Conservation (phyloP, 1,284 basidiomycete species). For the Somion occarium region DNA sequence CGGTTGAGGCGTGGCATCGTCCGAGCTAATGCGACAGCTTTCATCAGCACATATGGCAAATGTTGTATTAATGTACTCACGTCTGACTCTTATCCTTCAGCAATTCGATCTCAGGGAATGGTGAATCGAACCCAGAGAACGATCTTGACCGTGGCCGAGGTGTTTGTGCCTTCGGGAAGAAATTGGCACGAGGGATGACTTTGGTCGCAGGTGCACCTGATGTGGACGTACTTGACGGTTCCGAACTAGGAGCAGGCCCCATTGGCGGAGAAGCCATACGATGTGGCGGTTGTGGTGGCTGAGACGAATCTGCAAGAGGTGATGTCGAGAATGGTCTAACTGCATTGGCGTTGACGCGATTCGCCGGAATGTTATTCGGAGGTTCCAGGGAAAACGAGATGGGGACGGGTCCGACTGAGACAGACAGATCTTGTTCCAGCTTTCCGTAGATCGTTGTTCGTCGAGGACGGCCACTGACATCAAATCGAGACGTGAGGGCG, state of each 20-base stretch:
- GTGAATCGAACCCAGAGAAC: constrained; percentile 62
- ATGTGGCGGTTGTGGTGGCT: not conserved
- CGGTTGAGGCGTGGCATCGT: not conserved
- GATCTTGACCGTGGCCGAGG: constrained; percentile 64
- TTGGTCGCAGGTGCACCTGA: constrained; percentile 9
- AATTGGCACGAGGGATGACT: constrained; percentile 53
- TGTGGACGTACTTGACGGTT: not conserved
- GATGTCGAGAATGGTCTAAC: not conserved
- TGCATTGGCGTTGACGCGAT: constrained; percentile 11
- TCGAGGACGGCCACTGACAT: constrained; percentile 15
- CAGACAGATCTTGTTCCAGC: constrained; percentile 48
- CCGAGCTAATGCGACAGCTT: not conserved
- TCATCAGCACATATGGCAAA: not conserved
- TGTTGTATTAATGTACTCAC: constrained; percentile 6
- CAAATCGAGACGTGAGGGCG: constrained; percentile 21
- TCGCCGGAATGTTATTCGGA: constrained; percentile 31
- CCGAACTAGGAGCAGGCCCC: not conserved
- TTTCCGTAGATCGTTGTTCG: constrained; percentile 60
- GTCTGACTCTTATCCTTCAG: constrained; percentile 24
- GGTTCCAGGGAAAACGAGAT: constrained; percentile 63
- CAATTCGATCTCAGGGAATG: constrained; percentile 26
- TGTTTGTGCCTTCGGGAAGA: constrained; percentile 49
- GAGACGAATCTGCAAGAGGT: constrained; percentile 10
- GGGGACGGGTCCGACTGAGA: constrained; percentile 55
- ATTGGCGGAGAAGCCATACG: not conserved